Evolutionary conservation across 1,284 basidiomycete genomes (phyloP).

Genomic region (Pseudozyma pruni): DNA sequence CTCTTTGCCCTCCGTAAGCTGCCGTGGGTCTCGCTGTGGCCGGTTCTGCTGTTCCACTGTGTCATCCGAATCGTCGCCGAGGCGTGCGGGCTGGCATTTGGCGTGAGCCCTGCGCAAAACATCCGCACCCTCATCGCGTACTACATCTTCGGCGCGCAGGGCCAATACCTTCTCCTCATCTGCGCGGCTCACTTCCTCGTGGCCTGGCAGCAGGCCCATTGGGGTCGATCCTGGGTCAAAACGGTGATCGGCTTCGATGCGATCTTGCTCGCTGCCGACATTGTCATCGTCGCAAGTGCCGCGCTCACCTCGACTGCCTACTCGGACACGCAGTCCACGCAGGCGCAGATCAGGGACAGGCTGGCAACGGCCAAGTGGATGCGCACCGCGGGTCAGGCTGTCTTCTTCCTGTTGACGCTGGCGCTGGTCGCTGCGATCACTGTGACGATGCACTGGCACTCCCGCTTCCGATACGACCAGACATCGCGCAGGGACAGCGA

Average conservation of each 20-base stretch:
- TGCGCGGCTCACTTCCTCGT: conserved; percentile 50
- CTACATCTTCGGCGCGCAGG: conserved; percentile 49
- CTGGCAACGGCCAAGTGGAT: conserved; percentile 12
- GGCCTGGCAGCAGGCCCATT: conserved; percentile 46
- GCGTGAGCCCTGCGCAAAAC: conserved; percentile 26
- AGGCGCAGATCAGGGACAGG: not conserved
- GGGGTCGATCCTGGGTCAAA: conserved; percentile 10
- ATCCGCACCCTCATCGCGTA: conserved; percentile 45
- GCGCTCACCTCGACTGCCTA: conserved; percentile 17
- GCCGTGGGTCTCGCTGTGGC: conserved; percentile 24
- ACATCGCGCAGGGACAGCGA: not conserved
- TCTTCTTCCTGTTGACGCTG: conserved; percentile 29
- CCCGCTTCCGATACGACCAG: not conserved
- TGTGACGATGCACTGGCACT: conserved; percentile 22
- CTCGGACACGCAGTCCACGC: conserved; percentile 5
- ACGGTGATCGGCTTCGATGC: conserved; percentile 11
- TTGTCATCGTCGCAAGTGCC: conserved; percentile 37
- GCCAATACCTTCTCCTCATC: conserved; percentile 54
- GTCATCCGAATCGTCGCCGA: conserved; percentile 41
- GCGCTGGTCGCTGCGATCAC: conserved; percentile 18
- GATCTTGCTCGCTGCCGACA: conserved; percentile 30
- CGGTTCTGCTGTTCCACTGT: conserved; percentile 46
- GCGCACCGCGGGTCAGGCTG: conserved; percentile 25
- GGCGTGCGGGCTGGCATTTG: conserved; percentile 41
- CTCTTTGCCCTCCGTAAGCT: conserved; percentile 8